phyloP scores from a whole-genome alignment of 2,329 filamentous ascomycete species.

The Neofusicoccum sp. region DNA sequence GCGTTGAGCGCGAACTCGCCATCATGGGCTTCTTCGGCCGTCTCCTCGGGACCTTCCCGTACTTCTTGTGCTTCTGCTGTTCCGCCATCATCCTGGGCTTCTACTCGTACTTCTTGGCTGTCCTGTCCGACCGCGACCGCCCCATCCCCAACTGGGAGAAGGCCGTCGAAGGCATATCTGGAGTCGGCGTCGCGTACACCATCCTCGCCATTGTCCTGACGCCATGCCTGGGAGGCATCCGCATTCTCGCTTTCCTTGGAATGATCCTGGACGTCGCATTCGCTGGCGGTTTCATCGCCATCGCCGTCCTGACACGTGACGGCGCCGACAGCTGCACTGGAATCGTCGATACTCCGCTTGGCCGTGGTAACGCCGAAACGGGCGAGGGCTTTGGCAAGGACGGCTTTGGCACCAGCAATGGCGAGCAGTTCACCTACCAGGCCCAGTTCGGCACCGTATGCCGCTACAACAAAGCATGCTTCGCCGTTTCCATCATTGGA shows the following conservation, averaged over 20 bases:
- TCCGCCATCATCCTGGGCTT: slow-evolving; percentile 74
- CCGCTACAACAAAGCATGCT: slow-evolving; percentile 72
- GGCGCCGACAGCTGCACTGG: slow-evolving; percentile 70
- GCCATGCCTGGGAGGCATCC: slow-evolving; percentile 76
- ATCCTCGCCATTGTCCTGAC: slow-evolving; percentile 72
- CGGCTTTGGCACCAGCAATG: slow-evolving; percentile 37
- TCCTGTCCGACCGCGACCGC: slow-evolving; percentile 66
- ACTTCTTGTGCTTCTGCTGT: slow-evolving; percentile 73
- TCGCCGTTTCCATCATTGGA: slow-evolving; percentile 77
- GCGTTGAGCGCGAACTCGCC: not conserved
- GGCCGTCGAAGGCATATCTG: slow-evolving; percentile 73
- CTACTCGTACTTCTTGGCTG: slow-evolving; percentile 79
- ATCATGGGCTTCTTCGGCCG: slow-evolving; percentile 53
- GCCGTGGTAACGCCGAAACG: slow-evolving; percentile 59
- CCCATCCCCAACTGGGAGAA: slow-evolving; percentile 66
- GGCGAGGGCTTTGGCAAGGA: slow-evolving; percentile 54
- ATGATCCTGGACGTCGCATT: slow-evolving; percentile 79
- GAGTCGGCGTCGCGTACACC: slow-evolving; percentile 73
- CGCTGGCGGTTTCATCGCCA: slow-evolving; percentile 75
- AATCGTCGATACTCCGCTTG: slow-evolving; percentile 68
- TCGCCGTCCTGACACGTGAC: slow-evolving; percentile 72
- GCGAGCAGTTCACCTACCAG: slow-evolving; percentile 47
- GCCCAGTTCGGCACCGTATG: slow-evolving; percentile 65
- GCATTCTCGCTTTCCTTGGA: slow-evolving; percentile 71
- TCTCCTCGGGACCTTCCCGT: slow-evolving; percentile 69